These are phyloP conservation scores for Candida manassasensis DNA, from an alignment of 805 yeast species.

Conservation along the genomic window DNA sequence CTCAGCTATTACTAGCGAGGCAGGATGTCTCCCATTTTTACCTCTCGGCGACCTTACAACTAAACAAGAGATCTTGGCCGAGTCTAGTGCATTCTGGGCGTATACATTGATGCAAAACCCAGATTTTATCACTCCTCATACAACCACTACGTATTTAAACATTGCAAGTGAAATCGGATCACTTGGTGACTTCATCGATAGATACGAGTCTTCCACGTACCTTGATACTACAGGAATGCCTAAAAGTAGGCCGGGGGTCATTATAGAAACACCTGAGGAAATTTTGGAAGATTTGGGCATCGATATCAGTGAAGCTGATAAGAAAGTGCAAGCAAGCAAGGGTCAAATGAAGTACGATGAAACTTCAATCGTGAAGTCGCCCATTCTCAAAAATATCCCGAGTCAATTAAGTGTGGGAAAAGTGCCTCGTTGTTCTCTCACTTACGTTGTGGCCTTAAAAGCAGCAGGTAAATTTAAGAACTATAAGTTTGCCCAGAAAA, in stretches of 20 bases:
- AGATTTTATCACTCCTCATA: slow-evolving; percentile 33
- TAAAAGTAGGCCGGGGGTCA: slow-evolving; percentile 12
- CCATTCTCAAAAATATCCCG: slow-evolving; percentile 12
- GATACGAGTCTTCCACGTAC: slow-evolving; percentile 26
- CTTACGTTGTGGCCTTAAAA: slow-evolving; percentile 58
- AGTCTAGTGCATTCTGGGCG: slow-evolving; percentile 74
- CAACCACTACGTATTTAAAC: slow-evolving; percentile 49
- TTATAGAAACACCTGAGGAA: slow-evolving; percentile 8
- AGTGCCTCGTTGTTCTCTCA: slow-evolving; percentile 32
- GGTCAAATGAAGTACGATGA: slow-evolving; percentile 6
- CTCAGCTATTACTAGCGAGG: slow-evolving; percentile 6
- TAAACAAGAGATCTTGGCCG: slow-evolving; percentile 51
- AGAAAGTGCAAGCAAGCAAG: not conserved
- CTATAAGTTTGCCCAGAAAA: slow-evolving; percentile 52
- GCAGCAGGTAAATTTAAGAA: slow-evolving; percentile 60
- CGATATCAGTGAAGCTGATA: not conserved
- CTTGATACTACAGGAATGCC: slow-evolving; percentile 23
- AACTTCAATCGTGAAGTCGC: slow-evolving; percentile 16
- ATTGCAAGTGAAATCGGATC: slow-evolving; percentile 37
- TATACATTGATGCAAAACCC: slow-evolving; percentile 45
- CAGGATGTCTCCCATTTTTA: slow-evolving; percentile 57
- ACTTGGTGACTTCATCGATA: slow-evolving; percentile 28
- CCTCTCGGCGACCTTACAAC: slow-evolving; percentile 47
- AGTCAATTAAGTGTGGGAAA: slow-evolving; percentile 7
- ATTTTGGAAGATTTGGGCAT: not conserved